Percentiles rank a stretch among this genome's conserved stretches.
Conservation (phyloP, 345 rosid genomes). For the Gossypium stocksii region DNA sequence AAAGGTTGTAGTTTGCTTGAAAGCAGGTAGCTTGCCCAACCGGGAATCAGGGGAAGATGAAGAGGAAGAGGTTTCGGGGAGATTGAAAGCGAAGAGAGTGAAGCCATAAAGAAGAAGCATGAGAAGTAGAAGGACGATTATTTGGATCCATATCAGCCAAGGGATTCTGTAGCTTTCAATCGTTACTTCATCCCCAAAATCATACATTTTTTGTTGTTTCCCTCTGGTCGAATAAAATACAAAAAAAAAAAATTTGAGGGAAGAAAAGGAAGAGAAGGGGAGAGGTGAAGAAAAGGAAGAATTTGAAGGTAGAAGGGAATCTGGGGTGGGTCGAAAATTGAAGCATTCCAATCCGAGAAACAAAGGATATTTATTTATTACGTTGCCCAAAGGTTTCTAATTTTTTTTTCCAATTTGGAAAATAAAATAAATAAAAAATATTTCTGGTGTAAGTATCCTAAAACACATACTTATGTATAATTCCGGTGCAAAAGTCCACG, state of each 20-base stretch:
- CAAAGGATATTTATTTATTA: not conserved
- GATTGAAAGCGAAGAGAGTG: conserved; percentile 33
- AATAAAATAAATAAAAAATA: not conserved
- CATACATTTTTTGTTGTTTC: conserved; percentile 28
- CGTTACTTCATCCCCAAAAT: conserved; percentile 50
- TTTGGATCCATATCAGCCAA: conserved; percentile 84
- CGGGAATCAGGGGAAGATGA: not conserved
- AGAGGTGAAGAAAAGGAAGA: not conserved
- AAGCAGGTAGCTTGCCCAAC: not conserved
- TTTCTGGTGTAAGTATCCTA: not conserved
- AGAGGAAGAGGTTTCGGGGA: not conserved
- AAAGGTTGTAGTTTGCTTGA: conserved; percentile 7
- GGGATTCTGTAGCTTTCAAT: conserved; percentile 54
- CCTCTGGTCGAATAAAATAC: not conserved
- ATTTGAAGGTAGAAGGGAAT: not conserved
- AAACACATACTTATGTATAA: not conserved
- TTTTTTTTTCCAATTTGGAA: not conserved
- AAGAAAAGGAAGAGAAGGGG: not conserved
- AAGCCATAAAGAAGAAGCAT: conserved; percentile 52
- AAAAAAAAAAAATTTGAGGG: not conserved
- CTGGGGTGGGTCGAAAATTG: not conserved
- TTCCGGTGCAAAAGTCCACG: not conserved
- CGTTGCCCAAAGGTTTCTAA: not conserved
- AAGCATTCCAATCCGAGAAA: not conserved
- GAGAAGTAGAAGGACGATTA: conserved; percentile 59